Conservation (phyloP, 148 eudicot genomes). For the Persicaria maculosa region DNA sequence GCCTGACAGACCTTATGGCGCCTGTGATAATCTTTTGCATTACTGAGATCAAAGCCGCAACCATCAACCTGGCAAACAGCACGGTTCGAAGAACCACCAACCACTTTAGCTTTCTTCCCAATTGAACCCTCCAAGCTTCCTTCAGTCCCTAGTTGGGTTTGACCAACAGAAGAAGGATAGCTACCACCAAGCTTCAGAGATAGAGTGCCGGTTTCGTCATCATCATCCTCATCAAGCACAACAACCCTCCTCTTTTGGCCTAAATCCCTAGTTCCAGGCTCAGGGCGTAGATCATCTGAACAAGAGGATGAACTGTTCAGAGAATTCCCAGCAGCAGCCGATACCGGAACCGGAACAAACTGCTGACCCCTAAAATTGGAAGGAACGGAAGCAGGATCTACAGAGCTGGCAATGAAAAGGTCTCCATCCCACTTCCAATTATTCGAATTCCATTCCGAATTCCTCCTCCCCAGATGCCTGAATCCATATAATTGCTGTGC, state of each 20-base stretch:
- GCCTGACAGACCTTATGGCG: constrained; percentile 19
- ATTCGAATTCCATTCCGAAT: constrained; percentile 71
- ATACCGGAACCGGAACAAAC: constrained; percentile 13
- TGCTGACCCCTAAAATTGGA: constrained; percentile 29
- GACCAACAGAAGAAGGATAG: constrained; percentile 20
- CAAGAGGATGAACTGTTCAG: constrained; percentile 45
- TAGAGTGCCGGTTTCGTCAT: constrained; percentile 37
- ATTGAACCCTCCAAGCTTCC: constrained; percentile 18
- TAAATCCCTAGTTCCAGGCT: constrained; percentile 17
- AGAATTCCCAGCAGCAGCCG: constrained; percentile 16
- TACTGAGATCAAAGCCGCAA: constrained; percentile 9
- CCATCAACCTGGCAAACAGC: constrained; percentile 10
- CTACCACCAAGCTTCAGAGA: constrained; percentile 54
- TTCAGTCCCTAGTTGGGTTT: constrained; percentile 21
- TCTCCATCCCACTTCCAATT: constrained; percentile 93
- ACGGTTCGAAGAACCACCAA: not conserved
- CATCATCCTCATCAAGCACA: constrained; percentile 36
- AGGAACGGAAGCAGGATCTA: constrained; percentile 22
- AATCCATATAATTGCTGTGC: constrained; percentile 3
- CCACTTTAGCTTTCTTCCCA: constrained; percentile 59
- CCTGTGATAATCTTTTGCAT: constrained; percentile 11
- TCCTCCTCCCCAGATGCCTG: constrained; percentile 41
- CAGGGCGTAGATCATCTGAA: constrained; percentile 36
- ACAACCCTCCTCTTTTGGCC: constrained; percentile 31
- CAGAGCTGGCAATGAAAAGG: constrained; percentile 49